Evolutionary conservation across 495 filamentous ascomycete species (phyloP).

Genomic region (Neurospora sp.): DNA sequence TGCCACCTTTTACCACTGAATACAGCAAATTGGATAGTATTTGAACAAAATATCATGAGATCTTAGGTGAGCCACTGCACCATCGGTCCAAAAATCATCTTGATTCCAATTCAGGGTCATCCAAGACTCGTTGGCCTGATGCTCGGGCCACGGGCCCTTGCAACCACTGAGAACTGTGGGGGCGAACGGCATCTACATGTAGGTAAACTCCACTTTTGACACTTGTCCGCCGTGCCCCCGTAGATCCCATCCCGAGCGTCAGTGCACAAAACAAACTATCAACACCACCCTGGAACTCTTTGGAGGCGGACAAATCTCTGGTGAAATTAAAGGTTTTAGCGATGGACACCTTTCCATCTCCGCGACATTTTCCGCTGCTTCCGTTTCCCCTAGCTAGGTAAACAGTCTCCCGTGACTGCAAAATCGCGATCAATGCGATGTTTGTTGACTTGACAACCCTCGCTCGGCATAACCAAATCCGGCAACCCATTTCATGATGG

Average conservation of each 20-base stretch:
- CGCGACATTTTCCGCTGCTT: not conserved
- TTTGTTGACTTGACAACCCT: too few relatives aligned
- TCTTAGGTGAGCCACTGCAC: not conserved
- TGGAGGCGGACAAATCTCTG: not conserved
- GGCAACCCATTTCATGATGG: not conserved
- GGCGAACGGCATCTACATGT: not conserved
- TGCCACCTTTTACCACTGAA: not conserved
- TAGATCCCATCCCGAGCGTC: not conserved
- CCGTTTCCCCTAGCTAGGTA: too few relatives aligned
- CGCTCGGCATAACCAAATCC: not conserved
- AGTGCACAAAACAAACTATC: not conserved
- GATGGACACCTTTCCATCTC: conserved; percentile 20
- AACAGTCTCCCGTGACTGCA: not conserved
- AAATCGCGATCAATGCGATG: not conserved
- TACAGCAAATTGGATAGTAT: not conserved
- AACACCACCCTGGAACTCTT: not conserved
- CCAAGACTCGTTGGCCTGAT: not conserved
- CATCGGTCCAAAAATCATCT: not conserved
- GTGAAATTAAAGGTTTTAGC: not conserved
- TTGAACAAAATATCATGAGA: not conserved
- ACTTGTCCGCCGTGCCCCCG: not conserved
- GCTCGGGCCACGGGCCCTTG: not conserved
- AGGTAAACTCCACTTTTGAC: not conserved
- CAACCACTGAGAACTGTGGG: not conserved
- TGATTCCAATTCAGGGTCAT: not conserved